Conservation (phyloP, 2,329 filamentous ascomycete genomes). For the Alternaria gansuensis region DNA sequence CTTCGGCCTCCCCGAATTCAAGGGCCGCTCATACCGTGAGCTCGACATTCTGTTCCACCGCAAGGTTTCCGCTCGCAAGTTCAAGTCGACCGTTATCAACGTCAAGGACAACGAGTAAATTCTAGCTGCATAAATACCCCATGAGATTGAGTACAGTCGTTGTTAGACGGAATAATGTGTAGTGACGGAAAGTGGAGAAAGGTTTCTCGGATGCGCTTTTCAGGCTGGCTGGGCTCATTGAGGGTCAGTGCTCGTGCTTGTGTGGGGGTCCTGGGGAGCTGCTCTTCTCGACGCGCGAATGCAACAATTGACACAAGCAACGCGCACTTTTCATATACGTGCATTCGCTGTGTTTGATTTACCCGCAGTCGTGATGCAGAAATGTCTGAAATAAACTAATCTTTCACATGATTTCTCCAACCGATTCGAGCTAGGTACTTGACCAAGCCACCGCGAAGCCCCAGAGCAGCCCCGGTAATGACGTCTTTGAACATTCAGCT, state of each 20-base stretch:
- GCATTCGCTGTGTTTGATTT: not conserved
- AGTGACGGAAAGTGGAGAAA: not conserved
- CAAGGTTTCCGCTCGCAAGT: constrained; percentile 62
- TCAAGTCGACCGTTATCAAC: constrained; percentile 65
- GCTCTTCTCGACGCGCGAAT: not conserved
- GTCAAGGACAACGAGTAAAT: constrained; percentile 69
- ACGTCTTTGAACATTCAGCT: not conserved
- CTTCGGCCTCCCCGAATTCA: constrained; percentile 64
- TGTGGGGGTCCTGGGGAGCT: not conserved
- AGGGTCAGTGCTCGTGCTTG: not conserved
- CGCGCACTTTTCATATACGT: not conserved
- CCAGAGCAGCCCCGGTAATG: not conserved
- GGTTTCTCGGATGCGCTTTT: not conserved
- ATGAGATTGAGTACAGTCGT: not conserved
- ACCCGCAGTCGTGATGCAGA: no score
- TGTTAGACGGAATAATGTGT: not conserved
- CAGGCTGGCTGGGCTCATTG: not conserved
- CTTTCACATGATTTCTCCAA: not conserved
- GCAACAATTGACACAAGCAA: not conserved
- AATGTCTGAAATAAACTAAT: not conserved
- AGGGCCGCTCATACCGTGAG: constrained; percentile 58
- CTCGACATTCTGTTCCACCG: constrained; percentile 58
- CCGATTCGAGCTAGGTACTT: no score
- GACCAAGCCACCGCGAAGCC: not conserved
- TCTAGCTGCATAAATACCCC: not conserved